Evolutionary conservation across 2,329 filamentous ascomycete genomes (phyloP), one percentile per base, ranked within the genome.

Genomic region (Monosporascus sp.): DNA sequence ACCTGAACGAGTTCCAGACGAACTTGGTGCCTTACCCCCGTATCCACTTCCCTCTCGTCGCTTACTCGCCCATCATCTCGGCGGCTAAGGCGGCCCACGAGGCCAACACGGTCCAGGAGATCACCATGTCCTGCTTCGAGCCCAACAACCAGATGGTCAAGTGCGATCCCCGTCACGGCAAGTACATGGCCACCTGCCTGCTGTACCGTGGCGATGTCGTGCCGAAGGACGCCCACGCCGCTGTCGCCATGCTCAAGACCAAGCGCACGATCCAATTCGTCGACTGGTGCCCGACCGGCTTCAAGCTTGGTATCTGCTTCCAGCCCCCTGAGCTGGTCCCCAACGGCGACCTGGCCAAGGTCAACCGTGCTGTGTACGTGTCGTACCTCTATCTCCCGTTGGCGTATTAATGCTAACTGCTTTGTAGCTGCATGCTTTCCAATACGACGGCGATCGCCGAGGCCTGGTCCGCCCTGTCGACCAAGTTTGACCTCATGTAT

Each of bases 301-400:
- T 99, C 88, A 99, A 99, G 89, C 90, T 99, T 65, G 94, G 94
- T 83, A 99, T 99, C 82, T 97, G 92, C 89, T 97, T 95, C 87
- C 92, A 97, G 82, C 89, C 92, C 70, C 93, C 93, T 63, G 85
- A 95, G 80, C 88, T 89, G 77, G 93, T 97, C 54, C 94, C 91
- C 70, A 96, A 97, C 78, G 93, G 93, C 68, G 94, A 97, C 72
- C 85, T 97, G 60, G 93, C 94, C 76, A 94, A 96, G 83, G 93
- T 97, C 76, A 90, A 93, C 85, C 93, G 94, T 70, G 93, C 93
- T 76, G 93, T 97, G 87, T 91, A 90, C 79, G 88, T 88, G 8
- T 6, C 48, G 18, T 7, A 5, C 37, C 31, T 17, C 17, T 7
- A 22, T 5, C 39, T 49, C 3, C n/a, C 27, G 36, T 8, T 27